phyloP scores from a whole-genome alignment of 2,329 filamentous ascomycete genomes.

The Graphilbum fragrans region DNA sequence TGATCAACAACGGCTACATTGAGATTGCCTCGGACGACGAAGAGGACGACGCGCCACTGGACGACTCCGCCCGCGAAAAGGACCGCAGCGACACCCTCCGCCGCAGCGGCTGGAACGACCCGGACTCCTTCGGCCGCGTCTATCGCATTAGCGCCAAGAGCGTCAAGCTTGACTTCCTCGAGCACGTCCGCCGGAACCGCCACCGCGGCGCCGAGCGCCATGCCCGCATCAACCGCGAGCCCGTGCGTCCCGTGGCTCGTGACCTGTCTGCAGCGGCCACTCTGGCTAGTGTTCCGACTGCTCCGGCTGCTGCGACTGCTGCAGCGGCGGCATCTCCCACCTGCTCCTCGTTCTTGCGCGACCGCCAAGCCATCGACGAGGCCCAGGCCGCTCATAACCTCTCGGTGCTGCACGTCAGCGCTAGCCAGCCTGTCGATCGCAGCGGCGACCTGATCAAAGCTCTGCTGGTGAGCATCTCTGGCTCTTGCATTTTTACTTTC shows the following conservation, averaged over 20 bases:
- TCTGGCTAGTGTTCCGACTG: neutral
- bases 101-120: conserved; percentile 39
- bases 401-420: neutral
- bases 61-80: neutral
- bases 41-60: conserved; percentile 29
- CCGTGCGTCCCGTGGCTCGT: neutral
- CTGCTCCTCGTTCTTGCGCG: conserved; percentile 11
- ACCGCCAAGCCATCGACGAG: conserved; percentile 40
- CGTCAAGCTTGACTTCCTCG: conserved; percentile 62
- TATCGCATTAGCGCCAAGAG: conserved; percentile 53
- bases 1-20: conserved; percentile 59
- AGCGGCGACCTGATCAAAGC: conserved; percentile 42
- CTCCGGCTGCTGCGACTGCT: neutral
- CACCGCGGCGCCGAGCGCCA: conserved; percentile 6
- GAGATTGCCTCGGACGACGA: conserved; percentile 53
- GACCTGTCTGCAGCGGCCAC: neutral
- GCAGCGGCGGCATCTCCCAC: neutral
- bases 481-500: neutral
- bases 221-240: conserved; percentile 5
- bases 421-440: conserved; percentile 2
- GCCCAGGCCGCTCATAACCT: conserved; percentile 57
- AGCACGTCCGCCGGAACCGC: conserved; percentile 27
- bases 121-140: conserved; percentile 49
- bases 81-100: neutral
- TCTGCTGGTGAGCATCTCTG: conserved; percentile 43